Conservation (phyloP, 768 basidiomycete species). For the Podaxis sp. region DNA sequence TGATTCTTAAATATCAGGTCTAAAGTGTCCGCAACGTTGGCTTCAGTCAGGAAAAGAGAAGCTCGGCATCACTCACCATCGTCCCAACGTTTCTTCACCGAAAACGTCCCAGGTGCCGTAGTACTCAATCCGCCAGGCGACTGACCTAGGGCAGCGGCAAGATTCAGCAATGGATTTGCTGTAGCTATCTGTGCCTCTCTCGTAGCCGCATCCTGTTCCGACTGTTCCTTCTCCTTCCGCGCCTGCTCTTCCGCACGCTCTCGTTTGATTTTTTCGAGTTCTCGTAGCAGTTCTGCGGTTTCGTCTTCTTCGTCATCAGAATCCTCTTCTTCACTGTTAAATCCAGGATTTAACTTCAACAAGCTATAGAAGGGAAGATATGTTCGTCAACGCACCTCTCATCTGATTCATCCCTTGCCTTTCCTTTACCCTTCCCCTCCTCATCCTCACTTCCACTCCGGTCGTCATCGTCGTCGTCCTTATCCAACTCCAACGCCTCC, state of each 20-base stretch:
- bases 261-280: slow-evolving; percentile 97
- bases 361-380: background rate
- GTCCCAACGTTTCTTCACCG: slow-evolving; percentile 94
- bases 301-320: slow-evolving; percentile 80
- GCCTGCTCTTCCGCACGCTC: slow-evolving; percentile 94
- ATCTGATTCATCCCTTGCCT: slow-evolving; percentile 44
- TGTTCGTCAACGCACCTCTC: slow-evolving; percentile 38
- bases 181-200: slow-evolving; percentile 85
- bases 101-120: slow-evolving; percentile 77
- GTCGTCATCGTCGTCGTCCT: slow-evolving; percentile 75
- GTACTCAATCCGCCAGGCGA: slow-evolving; percentile 66
- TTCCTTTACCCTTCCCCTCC: slow-evolving; percentile 18
- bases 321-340: slow-evolving; percentile 50
- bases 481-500: slow-evolving; percentile 84
- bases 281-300: slow-evolving; percentile 89
- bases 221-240: slow-evolving; percentile 74
- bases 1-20: slow-evolving; percentile 99
- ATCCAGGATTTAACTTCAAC: background rate
- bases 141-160: slow-evolving; percentile 87
- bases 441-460: slow-evolving; percentile 36
- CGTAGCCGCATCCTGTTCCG: slow-evolving; percentile 52
- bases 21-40: slow-evolving; percentile 29
- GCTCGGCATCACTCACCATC: slow-evolving; percentile 58
- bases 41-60: background rate
- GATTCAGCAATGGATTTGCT: slow-evolving; percentile 85